Evolutionary conservation across 148 eudicot genomes (phyloP), one percentile per base, ranked within the genome.

Genomic region (Limonium bicolor): DNA sequence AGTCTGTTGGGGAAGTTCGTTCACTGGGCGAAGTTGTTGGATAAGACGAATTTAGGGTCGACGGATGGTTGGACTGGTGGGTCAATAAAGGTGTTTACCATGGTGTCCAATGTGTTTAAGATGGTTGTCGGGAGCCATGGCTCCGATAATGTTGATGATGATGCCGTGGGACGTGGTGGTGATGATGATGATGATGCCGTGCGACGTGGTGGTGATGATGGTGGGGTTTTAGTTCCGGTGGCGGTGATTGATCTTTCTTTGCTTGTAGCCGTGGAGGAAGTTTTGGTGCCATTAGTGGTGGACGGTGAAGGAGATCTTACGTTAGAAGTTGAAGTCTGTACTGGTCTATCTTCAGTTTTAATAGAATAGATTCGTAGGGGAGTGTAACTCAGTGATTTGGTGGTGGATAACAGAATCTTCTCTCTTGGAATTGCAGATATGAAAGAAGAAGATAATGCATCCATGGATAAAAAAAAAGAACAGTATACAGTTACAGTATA

Each of bases 341-440:
- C 7, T 5, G 60, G 60, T 62, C 36, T 62, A 38, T 62, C 67
- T 48, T 62, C 67, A 11, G 20, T 62, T 35, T 55, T 55, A 14
- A 62, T 51, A 7, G 67, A 27, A 41, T 36, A 62, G 43, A 55
- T 43, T 2, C 7, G 22, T 25, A 36, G 19, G 47, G 15, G 15
- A 41, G 36, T 36, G 38, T 14, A n/a, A 14, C 16, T n/a, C 2
- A 37, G 23, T 7, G 21, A 20, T 36, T 21, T 10, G 3, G 26
- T 1, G 12, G 46, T 32, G 1, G 50, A 15, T 8, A 35, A 44
- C 35, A 47, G 36, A 39, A 32, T 18, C n/a, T 27, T 11, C 30
- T 24, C 48, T 7, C 19, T 54, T 30, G 13, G 55, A 35, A 20
- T 41, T 46, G 53, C 3, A 11, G 59, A 44, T 26, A 46, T 21